These are phyloP conservation scores for Musa balbisiana DNA, from an alignment of 202 grass and related monocot genomes.

Conservation along the genomic window DNA sequence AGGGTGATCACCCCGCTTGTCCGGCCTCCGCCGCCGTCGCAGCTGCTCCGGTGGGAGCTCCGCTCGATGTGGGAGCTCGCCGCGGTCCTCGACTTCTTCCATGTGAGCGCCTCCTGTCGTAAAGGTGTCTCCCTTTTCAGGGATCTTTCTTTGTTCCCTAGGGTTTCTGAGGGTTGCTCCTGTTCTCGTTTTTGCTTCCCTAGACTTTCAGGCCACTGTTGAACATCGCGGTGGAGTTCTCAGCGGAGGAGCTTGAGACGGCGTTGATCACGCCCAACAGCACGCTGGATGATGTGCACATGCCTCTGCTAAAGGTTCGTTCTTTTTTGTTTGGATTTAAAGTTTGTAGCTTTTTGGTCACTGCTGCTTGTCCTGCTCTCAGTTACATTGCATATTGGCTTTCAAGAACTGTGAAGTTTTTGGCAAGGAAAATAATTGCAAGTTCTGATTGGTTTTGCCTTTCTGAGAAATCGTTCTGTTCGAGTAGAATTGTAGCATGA, in stretches of 20 bases:
- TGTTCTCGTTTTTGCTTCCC: not conserved
- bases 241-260: slow-evolving; percentile 24
- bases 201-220: slow-evolving; percentile 19
- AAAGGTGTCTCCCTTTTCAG: not conserved
- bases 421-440: not conserved
- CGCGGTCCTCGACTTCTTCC: slow-evolving; percentile 20
- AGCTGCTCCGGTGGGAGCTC: slow-evolving; percentile 6
- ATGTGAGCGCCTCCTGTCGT: slow-evolving; percentile 1
- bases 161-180: slow-evolving; percentile 6
- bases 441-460: not conserved
- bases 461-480: not conserved
- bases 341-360: not conserved
- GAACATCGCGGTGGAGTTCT: slow-evolving; percentile 22
- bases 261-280: slow-evolving; percentile 18
- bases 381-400: not conserved
- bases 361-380: not conserved
- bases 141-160: not conserved
- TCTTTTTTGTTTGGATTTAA: not conserved
- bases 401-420: not conserved
- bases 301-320: slow-evolving; percentile 22
- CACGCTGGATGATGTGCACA: slow-evolving; percentile 22
- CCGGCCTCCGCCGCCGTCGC: not conserved
- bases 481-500: not conserved
- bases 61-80: slow-evolving; percentile 25
- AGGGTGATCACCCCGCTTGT: slow-evolving; percentile 14